These are phyloP conservation scores for Trypanosoma cruzi DNA, from an alignment of 208 protist genomes.

Conservation along the genomic window DNA sequence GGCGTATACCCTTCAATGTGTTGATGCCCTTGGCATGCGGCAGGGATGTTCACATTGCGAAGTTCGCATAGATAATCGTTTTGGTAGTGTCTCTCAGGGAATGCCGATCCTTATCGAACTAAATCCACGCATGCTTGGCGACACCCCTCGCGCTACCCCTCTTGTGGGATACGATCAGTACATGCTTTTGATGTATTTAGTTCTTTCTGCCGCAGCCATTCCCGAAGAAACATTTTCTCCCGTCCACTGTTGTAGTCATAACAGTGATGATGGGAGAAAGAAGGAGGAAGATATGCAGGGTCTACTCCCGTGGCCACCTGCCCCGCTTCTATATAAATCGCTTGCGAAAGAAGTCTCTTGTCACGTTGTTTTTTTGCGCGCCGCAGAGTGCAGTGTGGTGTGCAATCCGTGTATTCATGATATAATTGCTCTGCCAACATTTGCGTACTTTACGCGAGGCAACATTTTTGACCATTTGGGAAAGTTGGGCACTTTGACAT, in stretches of 20 bases:
- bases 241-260: neutral
- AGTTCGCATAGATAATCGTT: constrained; percentile 70
- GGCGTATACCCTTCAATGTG: constrained; percentile 71
- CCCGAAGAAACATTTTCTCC: constrained; percentile 14
- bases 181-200: constrained; percentile 73
- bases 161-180: constrained; percentile 86
- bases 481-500: constrained; percentile 27
- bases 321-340: constrained; percentile 62
- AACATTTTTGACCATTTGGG: constrained; percentile 38
- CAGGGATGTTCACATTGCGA: constrained; percentile 88
- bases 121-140: constrained; percentile 84
- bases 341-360: constrained; percentile 28
- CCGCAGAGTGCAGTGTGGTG: constrained; percentile 41
- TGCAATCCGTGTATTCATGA: constrained; percentile 35
- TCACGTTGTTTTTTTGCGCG: constrained; percentile 71
- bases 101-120: constrained; percentile 88
- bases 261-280: neutral
- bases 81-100: constrained; percentile 25
- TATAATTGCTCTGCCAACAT: constrained; percentile 52
- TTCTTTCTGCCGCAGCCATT: constrained; percentile 46
- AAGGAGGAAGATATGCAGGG: constrained; percentile 10
- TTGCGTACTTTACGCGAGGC: constrained; percentile 52
- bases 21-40: constrained; percentile 72
- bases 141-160: constrained; percentile 62
- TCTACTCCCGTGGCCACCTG: constrained; percentile 72